Percentiles rank a stretch among this genome's conserved stretches.
These are phyloP conservation scores for Kazachstania bromeliacearum DNA, from an alignment of 805 yeast genomes.

Conservation along the genomic window DNA sequence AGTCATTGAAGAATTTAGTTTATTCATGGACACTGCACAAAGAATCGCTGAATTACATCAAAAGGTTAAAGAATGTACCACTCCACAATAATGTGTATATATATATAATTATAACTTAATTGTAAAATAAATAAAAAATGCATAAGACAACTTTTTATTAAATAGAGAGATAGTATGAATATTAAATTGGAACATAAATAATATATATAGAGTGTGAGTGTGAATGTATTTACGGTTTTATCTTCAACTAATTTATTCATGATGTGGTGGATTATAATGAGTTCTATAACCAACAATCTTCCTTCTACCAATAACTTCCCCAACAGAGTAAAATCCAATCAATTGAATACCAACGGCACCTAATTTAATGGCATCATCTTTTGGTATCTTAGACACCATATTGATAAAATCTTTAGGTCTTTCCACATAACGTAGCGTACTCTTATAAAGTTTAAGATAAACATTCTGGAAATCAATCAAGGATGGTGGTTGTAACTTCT, in stretches of 20 bases:
- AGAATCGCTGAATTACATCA: slow-evolving; percentile 64
- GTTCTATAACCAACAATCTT: slow-evolving; percentile 74
- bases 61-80: slow-evolving; percentile 29
- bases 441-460: slow-evolving; percentile 46
- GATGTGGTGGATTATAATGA: slow-evolving; percentile 9
- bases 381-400: slow-evolving; percentile 35
- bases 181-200: too few relatives aligned
- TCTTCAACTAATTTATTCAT: neutral
- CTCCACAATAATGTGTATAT: neutral
- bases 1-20: slow-evolving; percentile 54
- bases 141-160: too few relatives aligned
- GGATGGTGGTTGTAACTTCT: slow-evolving; percentile 89
- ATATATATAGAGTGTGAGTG: neutral
- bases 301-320: slow-evolving; percentile 96
- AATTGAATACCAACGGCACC: slow-evolving; percentile 75
- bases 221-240: neutral
- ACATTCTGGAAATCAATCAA: slow-evolving; percentile 65
- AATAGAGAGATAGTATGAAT: too few relatives aligned
- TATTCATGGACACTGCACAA: slow-evolving; percentile 70
- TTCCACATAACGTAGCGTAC: slow-evolving; percentile 35
- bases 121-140: too few relatives aligned
- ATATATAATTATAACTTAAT: too few relatives aligned
- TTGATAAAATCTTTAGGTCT: slow-evolving; percentile 51
- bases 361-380: slow-evolving; percentile 52
- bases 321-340: slow-evolving; percentile 84